Evolutionary conservation across 345 rosid species (phyloP).

Genomic region (Combretum micranthum): DNA sequence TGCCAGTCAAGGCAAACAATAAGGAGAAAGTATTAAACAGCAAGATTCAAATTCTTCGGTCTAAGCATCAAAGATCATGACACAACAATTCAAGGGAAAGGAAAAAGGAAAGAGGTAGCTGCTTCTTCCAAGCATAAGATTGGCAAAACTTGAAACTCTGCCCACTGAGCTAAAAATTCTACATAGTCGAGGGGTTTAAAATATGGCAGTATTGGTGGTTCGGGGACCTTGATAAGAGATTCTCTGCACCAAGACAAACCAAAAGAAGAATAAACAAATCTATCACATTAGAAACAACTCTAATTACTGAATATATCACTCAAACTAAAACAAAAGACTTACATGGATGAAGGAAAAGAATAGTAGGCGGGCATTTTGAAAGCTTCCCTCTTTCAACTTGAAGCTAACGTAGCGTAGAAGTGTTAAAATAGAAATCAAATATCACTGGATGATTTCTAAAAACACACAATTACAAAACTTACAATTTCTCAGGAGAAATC

Average conservation of each 20-base stretch:
- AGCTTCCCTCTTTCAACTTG: conserved; percentile 97
- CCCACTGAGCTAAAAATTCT: conserved; percentile 90
- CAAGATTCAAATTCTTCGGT: not conserved
- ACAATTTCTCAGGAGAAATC: no score
- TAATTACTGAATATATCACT: not conserved
- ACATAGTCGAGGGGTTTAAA: conserved; percentile 88
- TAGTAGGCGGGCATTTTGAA: conserved; percentile 39
- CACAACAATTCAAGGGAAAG: not conserved
- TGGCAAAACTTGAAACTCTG: no score
- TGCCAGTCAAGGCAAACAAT: conserved; percentile 16
- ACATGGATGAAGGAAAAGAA: conserved; percentile 66
- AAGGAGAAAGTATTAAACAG: not conserved
- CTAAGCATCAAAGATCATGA: not conserved
- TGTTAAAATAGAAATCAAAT: no score
- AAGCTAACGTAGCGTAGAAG: no score
- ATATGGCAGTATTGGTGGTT: conserved; percentile 64
- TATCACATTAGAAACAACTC: no score
- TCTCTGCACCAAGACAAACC: conserved; percentile 49
- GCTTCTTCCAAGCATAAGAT: no score
- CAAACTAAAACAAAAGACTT: conserved; percentile 16
- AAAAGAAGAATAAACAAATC: not conserved
- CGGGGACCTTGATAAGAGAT: conserved; percentile 90
- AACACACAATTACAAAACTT: no score
- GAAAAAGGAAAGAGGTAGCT: no score
- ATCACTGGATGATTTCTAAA: no score